Conservation (phyloP, 2,329 filamentous ascomycete species). For the Stagonosporopsis vannaccii region DNA sequence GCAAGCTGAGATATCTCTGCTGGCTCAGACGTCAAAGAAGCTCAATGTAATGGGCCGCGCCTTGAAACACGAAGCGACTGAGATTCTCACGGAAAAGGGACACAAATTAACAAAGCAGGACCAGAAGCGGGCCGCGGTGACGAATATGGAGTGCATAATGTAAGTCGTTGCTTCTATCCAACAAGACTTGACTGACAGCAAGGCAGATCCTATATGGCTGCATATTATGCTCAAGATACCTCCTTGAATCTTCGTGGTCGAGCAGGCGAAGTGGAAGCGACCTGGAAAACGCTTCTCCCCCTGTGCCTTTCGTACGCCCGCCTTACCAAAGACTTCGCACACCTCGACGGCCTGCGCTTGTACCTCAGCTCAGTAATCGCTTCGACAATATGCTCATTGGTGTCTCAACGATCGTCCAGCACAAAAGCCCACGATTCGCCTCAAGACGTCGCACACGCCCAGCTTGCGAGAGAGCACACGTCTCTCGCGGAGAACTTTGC, state of each 20-base stretch:
- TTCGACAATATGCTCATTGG: slow-evolving; percentile 45
- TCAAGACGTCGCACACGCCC: slow-evolving; percentile 32
- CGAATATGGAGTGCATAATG: slow-evolving; percentile 56
- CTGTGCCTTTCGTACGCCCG: slow-evolving; percentile 43
- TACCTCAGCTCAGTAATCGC: slow-evolving; percentile 52
- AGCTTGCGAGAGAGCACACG: slow-evolving; percentile 34
- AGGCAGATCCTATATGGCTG: slow-evolving; percentile 48
- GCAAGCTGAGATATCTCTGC: slow-evolving; percentile 44
- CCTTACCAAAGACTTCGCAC: slow-evolving; percentile 43
- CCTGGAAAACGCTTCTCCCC: slow-evolving; percentile 49
- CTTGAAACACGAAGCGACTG: slow-evolving; percentile 56
- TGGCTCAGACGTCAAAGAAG: slow-evolving; percentile 50
- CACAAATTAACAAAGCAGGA: slow-evolving; percentile 41
- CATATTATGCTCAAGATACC: slow-evolving; percentile 45
- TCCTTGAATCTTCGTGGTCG: slow-evolving; percentile 39
- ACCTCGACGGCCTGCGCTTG: slow-evolving; percentile 52
- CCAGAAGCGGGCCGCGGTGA: slow-evolving; percentile 50
- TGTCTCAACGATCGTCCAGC: slow-evolving; percentile 34
- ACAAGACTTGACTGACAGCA: slow-evolving; percentile 23
- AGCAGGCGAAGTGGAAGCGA: slow-evolving; percentile 43
- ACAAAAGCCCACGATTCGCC: slow-evolving; percentile 38
- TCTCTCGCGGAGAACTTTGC: slow-evolving; percentile 35
- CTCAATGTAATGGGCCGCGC: slow-evolving; percentile 53
- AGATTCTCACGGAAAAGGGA: slow-evolving; percentile 39
- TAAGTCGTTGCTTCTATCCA: slow-evolving; percentile 23